Percentiles rank a stretch among this genome's conserved stretches.
Evolutionary conservation across 768 basidiomycete species (phyloP).

Genomic region (Lactarius deliciosus): DNA sequence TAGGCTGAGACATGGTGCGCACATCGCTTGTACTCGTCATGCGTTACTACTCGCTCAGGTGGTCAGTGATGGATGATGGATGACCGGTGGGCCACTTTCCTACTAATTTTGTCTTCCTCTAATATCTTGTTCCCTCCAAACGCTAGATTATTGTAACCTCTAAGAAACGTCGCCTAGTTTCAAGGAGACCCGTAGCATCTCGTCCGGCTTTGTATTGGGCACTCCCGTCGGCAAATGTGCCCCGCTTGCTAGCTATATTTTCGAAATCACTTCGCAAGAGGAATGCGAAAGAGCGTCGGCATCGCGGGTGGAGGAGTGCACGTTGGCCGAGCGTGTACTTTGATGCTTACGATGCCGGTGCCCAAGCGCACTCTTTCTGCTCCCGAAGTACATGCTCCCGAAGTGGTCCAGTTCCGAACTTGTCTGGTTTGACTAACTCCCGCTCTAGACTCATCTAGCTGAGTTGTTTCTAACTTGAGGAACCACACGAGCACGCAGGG

Average conservation of each 20-base stretch:
- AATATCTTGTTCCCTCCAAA: background rate
- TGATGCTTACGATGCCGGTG: background rate
- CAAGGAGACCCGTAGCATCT: too few species aligned
- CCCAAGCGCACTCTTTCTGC: background rate
- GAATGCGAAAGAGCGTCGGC: background rate
- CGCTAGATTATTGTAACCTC: background rate
- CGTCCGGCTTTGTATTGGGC: background rate
- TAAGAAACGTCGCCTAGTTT: background rate
- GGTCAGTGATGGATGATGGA: background rate
- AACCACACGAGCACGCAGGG: background rate
- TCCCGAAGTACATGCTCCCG: background rate
- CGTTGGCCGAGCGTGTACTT: slow-evolving; percentile 15
- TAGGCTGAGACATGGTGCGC: background rate
- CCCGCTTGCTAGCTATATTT: background rate
- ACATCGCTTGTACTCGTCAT: background rate
- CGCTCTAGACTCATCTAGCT: background rate
- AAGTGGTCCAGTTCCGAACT: background rate
- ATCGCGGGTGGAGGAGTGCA: background rate
- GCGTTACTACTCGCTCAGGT: background rate
- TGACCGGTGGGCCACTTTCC: background rate
- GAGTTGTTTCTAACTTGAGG: background rate
- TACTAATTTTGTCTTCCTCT: background rate
- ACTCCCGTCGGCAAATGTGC: background rate
- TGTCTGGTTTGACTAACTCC: background rate
- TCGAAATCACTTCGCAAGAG: background rate